Evolutionary conservation across 345 rosid genomes (phyloP), one percentile per base, ranked within the genome.

Genomic region (Laguncularia racemosa): DNA sequence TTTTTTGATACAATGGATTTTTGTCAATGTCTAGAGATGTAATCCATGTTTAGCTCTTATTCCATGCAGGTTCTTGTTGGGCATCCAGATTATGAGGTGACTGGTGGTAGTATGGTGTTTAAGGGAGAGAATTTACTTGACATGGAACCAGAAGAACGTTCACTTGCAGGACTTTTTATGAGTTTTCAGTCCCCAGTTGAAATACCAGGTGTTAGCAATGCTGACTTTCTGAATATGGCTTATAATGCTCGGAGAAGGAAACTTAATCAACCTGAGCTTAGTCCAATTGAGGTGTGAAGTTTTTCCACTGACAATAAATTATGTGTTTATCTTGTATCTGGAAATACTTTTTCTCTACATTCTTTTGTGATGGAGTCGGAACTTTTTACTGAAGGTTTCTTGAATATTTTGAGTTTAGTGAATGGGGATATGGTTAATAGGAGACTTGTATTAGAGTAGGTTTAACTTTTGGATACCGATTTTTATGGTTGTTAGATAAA

Each of bases 61-160:
- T 23, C 4, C 6, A 56, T 72, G 59, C 64, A 89, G 97, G 96
- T 93, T 71, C 96, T 93, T 64, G 95, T 85, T 55, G 97, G 95
- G 45, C 99, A 90, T 78, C 96, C 95, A 0, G 95, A 88, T 74
- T 95, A 90, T 70, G 93, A 87, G 70, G 95, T 95, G 61, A 90
- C 95, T 0, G 89, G 89, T 52, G 97, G 99, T 14, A 82, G 86
- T 78, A 77, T 81, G 57, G 66, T 79, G 21, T 95, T 90, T 73
- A 66, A 58, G 48, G 69, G 69, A 5, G 64, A 66, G 47, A 58
- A 66, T 53, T 66, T 90, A 53, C 88, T 95, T 56, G 93, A 88
- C n/a, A 81, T 88, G 95, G 95, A 82, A 70, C 97, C 97, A 3
- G 97, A 90, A 69, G 95, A 90, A 60, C 76, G 97, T 70, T 33